Evolutionary conservation across 2,329 filamentous ascomycete genomes (phyloP).

Genomic region (Aspergillus sp.): DNA sequence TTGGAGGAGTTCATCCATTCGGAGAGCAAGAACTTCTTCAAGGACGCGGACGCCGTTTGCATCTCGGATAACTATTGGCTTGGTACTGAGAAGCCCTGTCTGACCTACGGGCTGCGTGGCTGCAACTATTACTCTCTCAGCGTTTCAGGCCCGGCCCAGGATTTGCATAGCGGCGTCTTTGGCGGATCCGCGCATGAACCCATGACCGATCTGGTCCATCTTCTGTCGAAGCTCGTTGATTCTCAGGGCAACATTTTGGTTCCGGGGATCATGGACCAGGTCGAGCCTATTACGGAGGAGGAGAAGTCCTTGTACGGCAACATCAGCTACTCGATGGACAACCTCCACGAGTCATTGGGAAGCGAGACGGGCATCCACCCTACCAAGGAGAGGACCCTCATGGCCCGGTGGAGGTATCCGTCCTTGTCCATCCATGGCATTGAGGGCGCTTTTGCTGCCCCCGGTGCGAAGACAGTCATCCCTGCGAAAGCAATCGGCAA

Average conservation of each 20-base stretch:
- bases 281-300: conserved; percentile 76
- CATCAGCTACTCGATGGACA: conserved; percentile 94
- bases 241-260: conserved; percentile 87
- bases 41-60: conserved; percentile 89
- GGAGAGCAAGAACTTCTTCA: conserved; percentile 90
- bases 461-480: conserved; percentile 96
- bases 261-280: conserved; percentile 86
- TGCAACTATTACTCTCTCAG: conserved; percentile 97
- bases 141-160: conserved; percentile 80
- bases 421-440: conserved; percentile 90
- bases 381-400: conserved; percentile 84
- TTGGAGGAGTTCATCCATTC: conserved; percentile 87
- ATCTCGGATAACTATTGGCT: conserved; percentile 99
- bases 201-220: conserved; percentile 85
- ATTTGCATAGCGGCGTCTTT: conserved; percentile 94
- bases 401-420: conserved; percentile 92
- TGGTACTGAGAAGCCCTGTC: conserved; percentile 93
- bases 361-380: conserved; percentile 78
- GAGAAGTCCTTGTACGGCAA: conserved; percentile 79
- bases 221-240: conserved; percentile 79
- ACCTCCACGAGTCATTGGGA: conserved; percentile 83
- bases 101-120: conserved; percentile 93
- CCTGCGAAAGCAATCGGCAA: conserved; percentile 96
- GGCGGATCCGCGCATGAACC: conserved; percentile 94
- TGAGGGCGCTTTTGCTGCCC: conserved; percentile 86